Evolutionary conservation across 2,329 filamentous ascomycete species (phyloP), one percentile per base, ranked within the genome.

Genomic region (Stemphylium beticola): DNA sequence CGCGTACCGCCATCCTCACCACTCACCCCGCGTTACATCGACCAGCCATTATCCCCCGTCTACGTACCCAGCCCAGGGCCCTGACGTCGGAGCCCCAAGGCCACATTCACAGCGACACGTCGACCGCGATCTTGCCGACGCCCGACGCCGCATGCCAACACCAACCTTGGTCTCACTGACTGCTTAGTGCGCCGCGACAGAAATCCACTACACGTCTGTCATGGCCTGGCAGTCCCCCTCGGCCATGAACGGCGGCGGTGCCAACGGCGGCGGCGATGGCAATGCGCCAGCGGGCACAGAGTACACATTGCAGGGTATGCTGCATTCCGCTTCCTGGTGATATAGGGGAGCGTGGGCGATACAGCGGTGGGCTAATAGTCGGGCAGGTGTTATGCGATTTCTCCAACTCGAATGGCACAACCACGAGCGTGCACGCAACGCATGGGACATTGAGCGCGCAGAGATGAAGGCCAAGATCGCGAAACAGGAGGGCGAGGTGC

Each of bases 401-500:
- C 86, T 99, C 34, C 95, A 99, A 79, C 95, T 95, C 42, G 93
- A 99, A 85, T 99, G 95, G 95, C 95, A 99, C 78, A 89, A 92
- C 65, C 93, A 99, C 77, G 95, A 99, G 79, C 90, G 95, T 78
- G 95, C 97, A 74, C 87, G 95, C 68, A 99, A 99, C 78, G 89
- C 92, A 33, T 99, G 95, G 95, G 95, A 99, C 77, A 99, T 99
- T 74, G 95, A 99, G 78, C 89, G 92, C 73, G 95, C 96, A 69
- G 95, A 99, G 80, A 98, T 99, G 95, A 96, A 96, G 81, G 92
- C 91, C 65, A 88, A 96, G 71, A 97, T 99, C 79, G 93, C 93
- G 46, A 90, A 91, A 69, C 85, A 98, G 62, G 95, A 99, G 78
- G 95, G 95, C 49, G 91, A 96, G 65, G 86, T 89, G 29, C 85